Conservation (phyloP, 306 rosid genomes). For the Senna tora region DNA sequence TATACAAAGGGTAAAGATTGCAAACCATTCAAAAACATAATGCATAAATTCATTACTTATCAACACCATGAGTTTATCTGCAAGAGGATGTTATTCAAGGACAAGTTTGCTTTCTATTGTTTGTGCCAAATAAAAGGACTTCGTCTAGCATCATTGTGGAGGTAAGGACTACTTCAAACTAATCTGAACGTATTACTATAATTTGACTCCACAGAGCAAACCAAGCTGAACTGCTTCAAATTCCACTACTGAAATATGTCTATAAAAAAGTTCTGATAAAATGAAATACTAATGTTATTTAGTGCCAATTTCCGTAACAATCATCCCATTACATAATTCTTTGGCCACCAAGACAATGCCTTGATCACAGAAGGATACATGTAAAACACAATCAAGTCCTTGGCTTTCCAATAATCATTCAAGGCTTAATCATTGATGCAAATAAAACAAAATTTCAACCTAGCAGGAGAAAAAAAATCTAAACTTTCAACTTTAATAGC, state of each 20-base stretch:
- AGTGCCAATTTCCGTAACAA: not conserved
- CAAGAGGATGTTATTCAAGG: not conserved
- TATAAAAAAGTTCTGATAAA: not conserved
- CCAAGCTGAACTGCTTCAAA: not conserved
- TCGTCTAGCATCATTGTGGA: not conserved
- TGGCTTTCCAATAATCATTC: constrained; percentile 1
- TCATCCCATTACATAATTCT: not conserved
- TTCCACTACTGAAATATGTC: not conserved
- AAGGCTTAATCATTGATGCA: constrained; percentile 17
- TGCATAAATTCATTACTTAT: no score
- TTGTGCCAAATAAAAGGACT: not conserved
- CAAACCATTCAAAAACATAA: no score
- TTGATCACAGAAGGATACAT: not conserved
- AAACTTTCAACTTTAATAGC: constrained; percentile 14
- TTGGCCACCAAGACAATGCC: not conserved
- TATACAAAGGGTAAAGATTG: no score
- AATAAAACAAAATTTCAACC: not conserved
- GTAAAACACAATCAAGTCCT: not conserved
- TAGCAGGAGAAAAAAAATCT: not conserved
- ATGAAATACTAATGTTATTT: not conserved
- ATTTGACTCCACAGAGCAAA: not conserved
- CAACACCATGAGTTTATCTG: not conserved
- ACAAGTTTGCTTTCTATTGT: not conserved
- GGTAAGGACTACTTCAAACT: not conserved
- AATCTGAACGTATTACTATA: not conserved